phyloP scores from a whole-genome alignment of 2,329 filamentous ascomycete species.

The Aspergillus caelatus region DNA sequence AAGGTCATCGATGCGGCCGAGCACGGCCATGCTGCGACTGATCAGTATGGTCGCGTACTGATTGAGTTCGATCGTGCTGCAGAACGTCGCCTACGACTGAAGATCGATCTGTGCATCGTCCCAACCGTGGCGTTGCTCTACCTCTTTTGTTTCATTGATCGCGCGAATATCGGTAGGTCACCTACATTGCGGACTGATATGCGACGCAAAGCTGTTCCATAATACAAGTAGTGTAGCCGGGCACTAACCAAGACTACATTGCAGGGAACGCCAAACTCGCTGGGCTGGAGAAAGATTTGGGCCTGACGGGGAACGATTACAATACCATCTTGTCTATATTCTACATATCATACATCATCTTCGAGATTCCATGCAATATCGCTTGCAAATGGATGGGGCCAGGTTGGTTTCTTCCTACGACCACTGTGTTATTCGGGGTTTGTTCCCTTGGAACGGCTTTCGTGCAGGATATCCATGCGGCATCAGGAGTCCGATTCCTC shows the following conservation, averaged over 20 bases:
- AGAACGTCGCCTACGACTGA: slow-evolving; percentile 61
- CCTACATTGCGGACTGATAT: background rate
- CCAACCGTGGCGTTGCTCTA: slow-evolving; percentile 69
- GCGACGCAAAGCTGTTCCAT: background rate
- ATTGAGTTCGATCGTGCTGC: slow-evolving; percentile 59
- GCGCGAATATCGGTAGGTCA: slow-evolving; percentile 66
- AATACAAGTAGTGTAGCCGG: background rate
- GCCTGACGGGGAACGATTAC: slow-evolving; percentile 67
- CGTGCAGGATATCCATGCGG: slow-evolving; percentile 56
- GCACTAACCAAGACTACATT: background rate
- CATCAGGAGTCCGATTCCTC: slow-evolving; percentile 66
- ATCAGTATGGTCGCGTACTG: slow-evolving; percentile 55
- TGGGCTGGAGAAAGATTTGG: slow-evolving; percentile 64
- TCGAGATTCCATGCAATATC: slow-evolving; percentile 70
- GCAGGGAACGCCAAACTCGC: slow-evolving; percentile 66
- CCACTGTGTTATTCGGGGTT: slow-evolving; percentile 65
- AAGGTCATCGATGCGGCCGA: slow-evolving; percentile 37
- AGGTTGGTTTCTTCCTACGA: slow-evolving; percentile 69
- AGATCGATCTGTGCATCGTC: slow-evolving; percentile 67
- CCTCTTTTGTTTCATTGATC: slow-evolving; percentile 73
- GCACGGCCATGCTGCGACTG: slow-evolving; percentile 51
- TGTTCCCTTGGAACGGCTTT: slow-evolving; percentile 68
- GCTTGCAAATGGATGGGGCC: slow-evolving; percentile 72
- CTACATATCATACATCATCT: slow-evolving; percentile 73
- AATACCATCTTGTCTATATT: slow-evolving; percentile 69